A percentile compares a stretch with the other conserved stretches of the same genome.
These are phyloP conservation scores for Neospermospora avenae DNA, from an alignment of 2,329 filamentous ascomycete genomes.

Conservation along the genomic window DNA sequence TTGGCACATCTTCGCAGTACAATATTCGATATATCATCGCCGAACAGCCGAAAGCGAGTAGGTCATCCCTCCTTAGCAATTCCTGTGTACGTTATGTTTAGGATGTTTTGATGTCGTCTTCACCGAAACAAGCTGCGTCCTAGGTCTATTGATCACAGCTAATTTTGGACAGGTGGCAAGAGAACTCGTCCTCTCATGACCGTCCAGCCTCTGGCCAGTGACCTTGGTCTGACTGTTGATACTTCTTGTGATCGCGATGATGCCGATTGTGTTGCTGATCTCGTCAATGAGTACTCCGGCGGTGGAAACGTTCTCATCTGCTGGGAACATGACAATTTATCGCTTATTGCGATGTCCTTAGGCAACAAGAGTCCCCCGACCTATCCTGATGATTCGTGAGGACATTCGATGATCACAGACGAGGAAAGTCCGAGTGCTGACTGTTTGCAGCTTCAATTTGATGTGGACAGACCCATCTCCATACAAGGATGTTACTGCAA, in stretches of 20 bases:
- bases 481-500: conserved; percentile 45
- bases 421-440: conserved; percentile 4
- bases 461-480: conserved; percentile 56
- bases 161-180: conserved; percentile 42
- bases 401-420: not conserved
- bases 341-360: conserved; percentile 48
- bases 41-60: conserved; percentile 48
- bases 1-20: conserved; percentile 49
- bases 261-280: conserved; percentile 49
- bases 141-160: too few relatives aligned
- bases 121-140: too few relatives aligned
- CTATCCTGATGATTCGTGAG: conserved; percentile 48
- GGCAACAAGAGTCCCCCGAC: conserved; percentile 47
- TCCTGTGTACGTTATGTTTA: not conserved
- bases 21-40: conserved; percentile 58
- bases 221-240: conserved; percentile 54
- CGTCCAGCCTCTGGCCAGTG: conserved; percentile 52
- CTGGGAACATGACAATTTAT: conserved; percentile 56
- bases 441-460: conserved; percentile 43
- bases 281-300: conserved; percentile 46
- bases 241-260: conserved; percentile 55
- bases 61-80: conserved; percentile 1
- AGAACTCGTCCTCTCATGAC: conserved; percentile 54
- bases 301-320: conserved; percentile 55
- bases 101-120: too few relatives aligned